Percentiles rank a stretch among this genome's conserved stretches.
phyloP scores from a whole-genome alignment of 176 grass and related monocot genomes.

The Bonia amplexicaulis region DNA sequence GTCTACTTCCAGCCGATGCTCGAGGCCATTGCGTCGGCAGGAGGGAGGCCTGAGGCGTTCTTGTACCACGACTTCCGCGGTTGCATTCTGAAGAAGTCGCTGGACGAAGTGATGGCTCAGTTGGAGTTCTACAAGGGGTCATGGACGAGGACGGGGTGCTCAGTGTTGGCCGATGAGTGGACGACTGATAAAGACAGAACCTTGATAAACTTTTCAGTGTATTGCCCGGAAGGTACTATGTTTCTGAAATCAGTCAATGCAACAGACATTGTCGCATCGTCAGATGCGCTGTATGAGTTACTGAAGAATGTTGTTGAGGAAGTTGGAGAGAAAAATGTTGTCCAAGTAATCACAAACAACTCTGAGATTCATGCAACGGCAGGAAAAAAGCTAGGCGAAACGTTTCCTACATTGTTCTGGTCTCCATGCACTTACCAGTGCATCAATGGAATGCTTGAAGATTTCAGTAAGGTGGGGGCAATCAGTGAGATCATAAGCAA shows the following conservation, averaged over 20 bases:
- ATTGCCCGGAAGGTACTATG: conserved; percentile 81
- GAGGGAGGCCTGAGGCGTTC: conserved; percentile 40
- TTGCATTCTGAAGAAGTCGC: conserved; percentile 57
- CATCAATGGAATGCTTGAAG: conserved; percentile 87
- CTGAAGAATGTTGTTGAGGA: conserved; percentile 74
- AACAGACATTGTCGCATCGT: conserved; percentile 54
- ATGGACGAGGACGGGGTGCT: conserved; percentile 75
- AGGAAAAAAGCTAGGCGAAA: conserved; percentile 56
- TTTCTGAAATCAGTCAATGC: conserved; percentile 84
- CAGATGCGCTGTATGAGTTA: conserved; percentile 62
- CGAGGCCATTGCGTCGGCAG: conserved; percentile 49
- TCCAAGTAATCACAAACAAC: conserved; percentile 83
- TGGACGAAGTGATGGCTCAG: conserved; percentile 55
- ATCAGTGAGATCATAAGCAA: conserved; percentile 74
- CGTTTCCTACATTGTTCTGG: conserved; percentile 91
- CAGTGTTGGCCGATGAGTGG: conserved; percentile 77
- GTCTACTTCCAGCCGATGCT: conserved; percentile 78
- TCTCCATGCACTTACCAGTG: conserved; percentile 64
- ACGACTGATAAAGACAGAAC: conserved; percentile 54
- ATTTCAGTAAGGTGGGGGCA: conserved; percentile 54
- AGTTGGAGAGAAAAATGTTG: conserved; percentile 60
- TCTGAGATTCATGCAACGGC: conserved; percentile 57
- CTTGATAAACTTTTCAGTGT: conserved; percentile 76
- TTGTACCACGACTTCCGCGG: conserved; percentile 75
- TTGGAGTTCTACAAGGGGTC: conserved; percentile 47